Base-by-base conservation (phyloP, 1,139 yeast species). In the Geotrichum reessii region DNA sequence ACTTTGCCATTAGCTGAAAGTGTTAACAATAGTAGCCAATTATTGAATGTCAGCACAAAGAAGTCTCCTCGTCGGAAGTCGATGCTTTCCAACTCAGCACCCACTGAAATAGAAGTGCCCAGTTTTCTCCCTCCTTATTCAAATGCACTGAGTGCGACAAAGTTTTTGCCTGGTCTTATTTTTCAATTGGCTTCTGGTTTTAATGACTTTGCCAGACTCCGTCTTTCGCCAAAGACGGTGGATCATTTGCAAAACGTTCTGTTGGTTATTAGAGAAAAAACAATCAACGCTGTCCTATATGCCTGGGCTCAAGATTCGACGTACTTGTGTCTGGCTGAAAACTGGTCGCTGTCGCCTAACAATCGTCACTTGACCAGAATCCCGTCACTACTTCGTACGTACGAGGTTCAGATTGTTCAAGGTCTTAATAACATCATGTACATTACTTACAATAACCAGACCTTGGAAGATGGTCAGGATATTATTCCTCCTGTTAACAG, bases 111-210 rank as follows among this genome's bases (percentile, higher is more conserved):
- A 14, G 63, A 71, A 9, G 69, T 79, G 48, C 78, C 76, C 69
- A 83, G 84, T 1, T 84, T 83, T 64, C 67, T 84, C 28, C 90
- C 91, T 1, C 84, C 84, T 0, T 73, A 75, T 59, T 76, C 88
- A 0, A 86, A 84, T 64, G 80, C 86, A 8, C 71, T 86, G 33
- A 78, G 87, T 54, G 76, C 86, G 1, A 71, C 80, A 21, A 74
- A 79, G 61, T 81, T 80, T 63, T 66, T 82, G 42, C 76, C 80
- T 52, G 68, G 73, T 60, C 71, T 82, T 52, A 68, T 77, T 52
- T 72, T 74, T 54, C 66, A 74, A 12, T 65, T 78, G 55, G 66
- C 79, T 52, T 68, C 73, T 50, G 69, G 76, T 47, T 74, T 81
- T 49, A 75, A 75, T 47, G 77, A 75, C 46, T 65, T 81, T 42